A percentile compares a stretch with the other conserved stretches of the same genome.
Conservation (phyloP, 176 grass and related monocot genomes). For the Carex kokanica region DNA sequence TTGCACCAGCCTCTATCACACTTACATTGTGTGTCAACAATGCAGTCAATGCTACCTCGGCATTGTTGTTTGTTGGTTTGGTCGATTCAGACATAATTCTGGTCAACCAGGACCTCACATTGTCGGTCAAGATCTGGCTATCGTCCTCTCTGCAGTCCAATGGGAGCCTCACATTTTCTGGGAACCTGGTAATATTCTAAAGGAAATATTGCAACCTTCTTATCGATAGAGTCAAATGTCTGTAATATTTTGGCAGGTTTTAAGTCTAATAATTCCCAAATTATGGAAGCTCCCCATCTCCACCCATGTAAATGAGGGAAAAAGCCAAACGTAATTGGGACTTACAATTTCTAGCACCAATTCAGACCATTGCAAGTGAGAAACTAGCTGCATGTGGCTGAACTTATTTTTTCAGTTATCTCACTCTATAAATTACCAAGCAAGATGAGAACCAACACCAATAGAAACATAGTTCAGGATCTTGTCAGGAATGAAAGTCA, state of each 20-base stretch:
- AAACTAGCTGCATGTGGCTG: background rate
- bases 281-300: background rate
- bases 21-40: slow-evolving; percentile 59
- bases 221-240: background rate
- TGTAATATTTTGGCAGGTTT: background rate
- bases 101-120: slow-evolving; percentile 57
- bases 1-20: slow-evolving; percentile 89
- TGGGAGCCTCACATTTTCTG: slow-evolving; percentile 98
- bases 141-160: slow-evolving; percentile 82
- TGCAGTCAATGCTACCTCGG: slow-evolving; percentile 41
- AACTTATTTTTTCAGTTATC: background rate
- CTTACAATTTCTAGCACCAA: background rate
- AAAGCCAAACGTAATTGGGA: background rate
- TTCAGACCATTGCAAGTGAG: background rate
- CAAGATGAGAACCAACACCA: background rate
- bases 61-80: slow-evolving; percentile 73
- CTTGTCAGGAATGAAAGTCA: background rate
- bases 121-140: slow-evolving; percentile 83
- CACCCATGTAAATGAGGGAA: background rate
- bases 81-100: slow-evolving; percentile 75
- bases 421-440: background rate
- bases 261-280: background rate
- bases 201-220: slow-evolving; percentile 2
- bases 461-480: background rate
- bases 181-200: slow-evolving; percentile 64